A percentile compares a stretch with the other conserved stretches of the same genome.
phyloP scores from a whole-genome alignment of 805 yeast genomes.

The Monosporozyma aquatica region DNA sequence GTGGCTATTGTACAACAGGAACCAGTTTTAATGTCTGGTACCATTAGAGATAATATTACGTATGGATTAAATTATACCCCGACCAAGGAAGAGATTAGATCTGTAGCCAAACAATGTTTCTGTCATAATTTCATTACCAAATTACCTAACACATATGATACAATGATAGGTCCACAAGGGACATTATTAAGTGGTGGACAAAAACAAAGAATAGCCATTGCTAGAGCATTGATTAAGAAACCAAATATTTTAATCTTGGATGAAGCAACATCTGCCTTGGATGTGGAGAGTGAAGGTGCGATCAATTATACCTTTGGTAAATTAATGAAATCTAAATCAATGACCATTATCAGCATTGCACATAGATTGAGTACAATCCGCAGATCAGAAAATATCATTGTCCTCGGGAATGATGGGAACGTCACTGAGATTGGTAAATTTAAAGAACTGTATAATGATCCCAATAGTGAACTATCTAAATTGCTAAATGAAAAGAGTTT shows the following conservation, averaged over 20 bases:
- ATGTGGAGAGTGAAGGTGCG: constrained; percentile 60
- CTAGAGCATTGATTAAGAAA: constrained; percentile 67
- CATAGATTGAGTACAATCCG: constrained; percentile 87
- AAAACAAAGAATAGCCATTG: constrained; percentile 77
- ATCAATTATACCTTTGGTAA: constrained; percentile 71
- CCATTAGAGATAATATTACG: constrained; percentile 66
- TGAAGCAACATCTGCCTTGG: constrained; percentile 87
- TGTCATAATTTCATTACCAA: constrained; percentile 50
- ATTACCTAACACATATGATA: constrained; percentile 57
- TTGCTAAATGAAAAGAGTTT: constrained; percentile 29
- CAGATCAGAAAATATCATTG: constrained; percentile 77
- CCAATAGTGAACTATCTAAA: constrained; percentile 33
- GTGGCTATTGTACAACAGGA: constrained; percentile 73
- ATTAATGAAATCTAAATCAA: constrained; percentile 47
- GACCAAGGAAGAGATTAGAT: constrained; percentile 39
- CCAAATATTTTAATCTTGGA: constrained; percentile 73
- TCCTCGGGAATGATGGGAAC: constrained; percentile 69
- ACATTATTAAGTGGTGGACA: constrained; percentile 84
- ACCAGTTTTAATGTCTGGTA: constrained; percentile 69
- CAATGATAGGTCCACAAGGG: constrained; percentile 61
- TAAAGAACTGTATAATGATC: constrained; percentile 43
- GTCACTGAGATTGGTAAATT: constrained; percentile 72
- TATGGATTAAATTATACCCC: constrained; percentile 66
- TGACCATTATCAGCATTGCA: constrained; percentile 85
- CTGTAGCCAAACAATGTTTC: constrained; percentile 44